Evolutionary conservation across 2,329 filamentous ascomycete genomes (phyloP).

Genomic region (Aureobasidium sp.): DNA sequence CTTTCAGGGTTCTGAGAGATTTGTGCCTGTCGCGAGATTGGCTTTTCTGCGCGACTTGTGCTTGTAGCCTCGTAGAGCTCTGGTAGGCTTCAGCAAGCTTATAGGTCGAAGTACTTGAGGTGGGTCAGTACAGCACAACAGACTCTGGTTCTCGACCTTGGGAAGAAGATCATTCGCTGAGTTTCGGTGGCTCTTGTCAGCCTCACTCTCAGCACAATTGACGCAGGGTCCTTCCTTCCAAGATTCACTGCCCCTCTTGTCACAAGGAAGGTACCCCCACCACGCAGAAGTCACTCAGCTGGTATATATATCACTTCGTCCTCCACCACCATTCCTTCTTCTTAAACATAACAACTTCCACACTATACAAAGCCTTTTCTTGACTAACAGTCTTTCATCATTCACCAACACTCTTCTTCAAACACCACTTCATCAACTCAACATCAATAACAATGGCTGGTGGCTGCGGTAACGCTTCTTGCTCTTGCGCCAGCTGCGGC

Average conservation of each 20-base stretch:
- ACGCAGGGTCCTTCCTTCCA: conserved; percentile 5
- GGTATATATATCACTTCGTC: not conserved
- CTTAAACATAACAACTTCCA: not conserved
- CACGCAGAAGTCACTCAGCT: not conserved
- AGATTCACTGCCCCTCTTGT: not conserved
- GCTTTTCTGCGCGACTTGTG: not conserved
- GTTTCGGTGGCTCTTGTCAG: not conserved
- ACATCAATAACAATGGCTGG: conserved; percentile 2
- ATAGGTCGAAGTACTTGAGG: not conserved
- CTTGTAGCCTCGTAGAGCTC: not conserved
- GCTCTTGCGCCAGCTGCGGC: conserved; percentile 10
- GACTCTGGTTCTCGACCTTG: not conserved
- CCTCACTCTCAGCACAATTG: not conserved
- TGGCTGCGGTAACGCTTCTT: conserved; percentile 12
- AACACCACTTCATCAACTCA: not conserved
- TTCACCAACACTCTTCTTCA: not conserved
- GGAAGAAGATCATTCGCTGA: not conserved
- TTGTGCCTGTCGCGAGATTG: not conserved
- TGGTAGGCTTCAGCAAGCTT: not conserved
- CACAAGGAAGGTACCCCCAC: not conserved
- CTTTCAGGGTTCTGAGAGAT: not conserved
- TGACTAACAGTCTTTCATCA: not conserved
- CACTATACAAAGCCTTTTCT: not conserved
- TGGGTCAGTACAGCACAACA: not conserved
- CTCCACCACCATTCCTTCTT: not conserved